These are phyloP conservation scores for Sicyos baderoa DNA, from an alignment of 306 rosid genomes.

Conservation along the genomic window DNA sequence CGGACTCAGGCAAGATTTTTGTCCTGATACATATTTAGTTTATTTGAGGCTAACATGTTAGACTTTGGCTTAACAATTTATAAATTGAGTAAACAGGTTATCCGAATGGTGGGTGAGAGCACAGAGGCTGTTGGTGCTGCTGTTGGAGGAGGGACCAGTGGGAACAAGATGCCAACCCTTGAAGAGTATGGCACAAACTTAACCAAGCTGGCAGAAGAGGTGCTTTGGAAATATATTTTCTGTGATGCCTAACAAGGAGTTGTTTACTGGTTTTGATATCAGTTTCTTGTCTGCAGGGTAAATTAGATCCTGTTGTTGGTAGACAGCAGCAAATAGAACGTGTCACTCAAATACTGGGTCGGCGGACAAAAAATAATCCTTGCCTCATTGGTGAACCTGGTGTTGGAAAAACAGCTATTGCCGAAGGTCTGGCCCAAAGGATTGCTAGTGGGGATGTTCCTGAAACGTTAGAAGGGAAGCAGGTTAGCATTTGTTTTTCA, in stretches of 20 bases:
- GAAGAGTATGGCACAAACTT: slow-evolving; percentile 94
- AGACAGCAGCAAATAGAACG: slow-evolving; percentile 88
- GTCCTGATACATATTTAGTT: neutral
- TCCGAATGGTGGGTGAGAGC: slow-evolving; percentile 99
- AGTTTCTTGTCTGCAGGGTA: slow-evolving; percentile 44
- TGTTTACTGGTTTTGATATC: neutral
- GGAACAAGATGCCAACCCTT: slow-evolving; percentile 89
- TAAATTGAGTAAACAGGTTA: slow-evolving; percentile 48
- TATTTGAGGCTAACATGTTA: neutral
- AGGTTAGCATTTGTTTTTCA: slow-evolving; percentile 34
- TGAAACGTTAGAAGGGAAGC: slow-evolving; percentile 92
- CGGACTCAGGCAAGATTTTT: slow-evolving; percentile 70
- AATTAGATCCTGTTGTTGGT: slow-evolving; percentile 93
- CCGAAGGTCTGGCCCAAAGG: slow-evolving; percentile 94
- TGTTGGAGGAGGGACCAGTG: slow-evolving; percentile 78
- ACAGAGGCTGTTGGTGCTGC: slow-evolving; percentile 80
- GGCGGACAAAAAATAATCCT: slow-evolving; percentile 85
- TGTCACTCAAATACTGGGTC: slow-evolving; percentile 84
- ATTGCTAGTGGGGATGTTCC: slow-evolving; percentile 92
- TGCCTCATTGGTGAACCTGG: slow-evolving; percentile 98
- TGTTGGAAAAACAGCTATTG: slow-evolving; percentile 94
- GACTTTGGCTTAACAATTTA: neutral
- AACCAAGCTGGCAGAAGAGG: slow-evolving; percentile 97
- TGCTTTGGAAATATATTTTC: slow-evolving; percentile 16
- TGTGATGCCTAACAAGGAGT: slow-evolving; percentile 9